phyloP scores from a whole-genome alignment of 2,329 filamentous ascomycete species.

The Hypoxylon sp. region DNA sequence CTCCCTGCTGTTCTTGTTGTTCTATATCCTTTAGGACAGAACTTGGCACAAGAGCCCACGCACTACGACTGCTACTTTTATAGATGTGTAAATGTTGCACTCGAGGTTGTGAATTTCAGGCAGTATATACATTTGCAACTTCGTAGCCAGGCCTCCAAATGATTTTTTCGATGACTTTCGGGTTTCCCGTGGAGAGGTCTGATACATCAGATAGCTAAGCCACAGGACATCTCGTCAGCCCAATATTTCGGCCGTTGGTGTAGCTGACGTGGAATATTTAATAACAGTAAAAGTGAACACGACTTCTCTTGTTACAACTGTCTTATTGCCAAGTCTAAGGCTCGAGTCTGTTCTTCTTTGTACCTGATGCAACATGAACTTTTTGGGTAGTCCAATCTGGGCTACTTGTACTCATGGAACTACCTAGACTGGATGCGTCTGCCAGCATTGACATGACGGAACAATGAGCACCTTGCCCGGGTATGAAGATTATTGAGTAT shows the following conservation, averaged over 20 bases:
- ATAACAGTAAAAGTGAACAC: neutral
- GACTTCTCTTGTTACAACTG: slow-evolving; percentile 22
- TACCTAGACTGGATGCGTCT: slow-evolving; percentile 12
- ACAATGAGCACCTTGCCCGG: slow-evolving; percentile 1
- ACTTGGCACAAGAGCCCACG: too few species aligned
- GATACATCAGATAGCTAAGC: slow-evolving; percentile 16
- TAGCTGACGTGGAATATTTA: slow-evolving; percentile 27
- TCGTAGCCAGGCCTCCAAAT: slow-evolving; percentile 15
- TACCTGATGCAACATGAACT: slow-evolving; percentile 22
- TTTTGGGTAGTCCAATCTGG: neutral
- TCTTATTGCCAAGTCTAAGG: slow-evolving; percentile 5
- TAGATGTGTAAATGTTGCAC: too few species aligned
- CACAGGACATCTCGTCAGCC: slow-evolving; percentile 22
- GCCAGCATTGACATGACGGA: slow-evolving; percentile 4
- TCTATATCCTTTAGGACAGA: too few species aligned
- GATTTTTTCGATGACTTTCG: neutral
- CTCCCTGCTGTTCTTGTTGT: too few species aligned
- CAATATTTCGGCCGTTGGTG: slow-evolving; percentile 4
- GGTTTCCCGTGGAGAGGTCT: slow-evolving; percentile 29
- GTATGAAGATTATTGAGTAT: neutral
- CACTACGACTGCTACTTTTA: too few species aligned
- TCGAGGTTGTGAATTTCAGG: too few species aligned
- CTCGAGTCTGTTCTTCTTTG: slow-evolving; percentile 7
- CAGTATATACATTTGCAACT: neutral
- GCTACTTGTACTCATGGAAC: slow-evolving; percentile 4